Conservation (phyloP, 179 eudicot genomes). For the Silene noctiflora region DNA sequence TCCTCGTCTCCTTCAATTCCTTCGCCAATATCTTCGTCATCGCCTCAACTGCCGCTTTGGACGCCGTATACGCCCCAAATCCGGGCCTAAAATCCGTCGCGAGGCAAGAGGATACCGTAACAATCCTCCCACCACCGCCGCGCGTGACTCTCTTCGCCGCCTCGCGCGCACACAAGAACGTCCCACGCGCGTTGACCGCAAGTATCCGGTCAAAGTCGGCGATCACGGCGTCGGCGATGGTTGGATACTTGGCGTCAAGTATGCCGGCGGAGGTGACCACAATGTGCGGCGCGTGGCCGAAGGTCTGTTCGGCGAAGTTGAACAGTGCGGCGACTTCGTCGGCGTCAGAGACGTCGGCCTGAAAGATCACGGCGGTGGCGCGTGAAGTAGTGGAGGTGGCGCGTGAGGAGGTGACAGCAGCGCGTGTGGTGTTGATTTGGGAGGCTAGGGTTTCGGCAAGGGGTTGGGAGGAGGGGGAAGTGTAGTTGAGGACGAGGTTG, state of each 20-base stretch:
- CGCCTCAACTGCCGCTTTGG: constrained; percentile 78
- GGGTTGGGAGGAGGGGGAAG: constrained; percentile 34
- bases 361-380: constrained; percentile 38
- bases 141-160: constrained; percentile 47
- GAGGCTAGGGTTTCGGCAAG: constrained; percentile 43
- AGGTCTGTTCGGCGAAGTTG: constrained; percentile 44
- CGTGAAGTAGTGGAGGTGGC: constrained; percentile 21
- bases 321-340: constrained; percentile 49
- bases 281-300: constrained; percentile 38
- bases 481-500: constrained; percentile 57
- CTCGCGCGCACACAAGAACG: constrained; percentile 49
- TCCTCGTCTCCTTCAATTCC: constrained; percentile 66
- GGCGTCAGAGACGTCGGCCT: constrained; percentile 62
- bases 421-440: constrained; percentile 19
- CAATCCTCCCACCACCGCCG: constrained; percentile 63
- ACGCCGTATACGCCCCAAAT: constrained; percentile 50
- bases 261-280: constrained; percentile 55
- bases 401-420: too few species aligned
- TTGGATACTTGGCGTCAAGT: constrained; percentile 38
- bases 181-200: constrained; percentile 43
- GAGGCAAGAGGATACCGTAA: constrained; percentile 45
- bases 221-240: constrained; percentile 31
- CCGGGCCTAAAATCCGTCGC: constrained; percentile 41
- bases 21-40: constrained; percentile 63
- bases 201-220: constrained; percentile 43